Percentiles rank a stretch among this genome's conserved stretches.
These are phyloP conservation scores for Alternaria angustiovoidea DNA, from an alignment of 2,329 filamentous ascomycete genomes.

Conservation along the genomic window DNA sequence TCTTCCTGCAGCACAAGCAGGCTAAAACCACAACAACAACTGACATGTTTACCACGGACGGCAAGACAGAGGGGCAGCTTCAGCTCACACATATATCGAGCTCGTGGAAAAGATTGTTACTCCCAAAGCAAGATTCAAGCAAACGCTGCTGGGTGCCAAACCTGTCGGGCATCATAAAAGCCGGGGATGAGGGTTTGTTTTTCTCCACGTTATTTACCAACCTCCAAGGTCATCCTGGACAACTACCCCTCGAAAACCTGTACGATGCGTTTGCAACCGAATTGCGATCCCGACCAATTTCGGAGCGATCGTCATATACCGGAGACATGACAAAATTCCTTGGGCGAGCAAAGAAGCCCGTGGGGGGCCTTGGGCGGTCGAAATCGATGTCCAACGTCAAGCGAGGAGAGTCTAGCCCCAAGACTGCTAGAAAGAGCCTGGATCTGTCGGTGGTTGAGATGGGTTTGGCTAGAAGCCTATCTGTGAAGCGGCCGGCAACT, in stretches of 20 bases:
- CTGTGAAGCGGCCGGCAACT: constrained; percentile 24
- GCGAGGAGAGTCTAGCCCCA: constrained; percentile 20
- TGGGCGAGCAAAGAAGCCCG: constrained; percentile 22
- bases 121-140: constrained; percentile 25
- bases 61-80: constrained; percentile 21
- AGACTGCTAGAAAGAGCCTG: constrained; percentile 27
- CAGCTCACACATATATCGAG: constrained; percentile 24
- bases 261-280: constrained; percentile 40
- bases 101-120: constrained; percentile 32
- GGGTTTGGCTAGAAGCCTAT: constrained; percentile 25
- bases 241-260: constrained; percentile 35
- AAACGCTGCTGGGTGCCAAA: constrained; percentile 34
- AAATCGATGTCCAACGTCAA: constrained; percentile 26
- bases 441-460: constrained; percentile 27
- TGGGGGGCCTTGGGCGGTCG: constrained; percentile 21
- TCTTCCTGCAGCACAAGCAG: constrained; percentile 38
- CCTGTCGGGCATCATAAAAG: constrained; percentile 43
- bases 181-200: constrained; percentile 43
- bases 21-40: constrained; percentile 24
- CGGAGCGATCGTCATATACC: constrained; percentile 36
- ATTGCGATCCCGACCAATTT: constrained; percentile 27
- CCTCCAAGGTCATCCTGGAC: constrained; percentile 31
- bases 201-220: constrained; percentile 37
- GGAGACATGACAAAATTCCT: constrained; percentile 35
- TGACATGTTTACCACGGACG: constrained; percentile 11